Conservation (phyloP, 352 stramenopile species). For the Pythium sp. region DNA sequence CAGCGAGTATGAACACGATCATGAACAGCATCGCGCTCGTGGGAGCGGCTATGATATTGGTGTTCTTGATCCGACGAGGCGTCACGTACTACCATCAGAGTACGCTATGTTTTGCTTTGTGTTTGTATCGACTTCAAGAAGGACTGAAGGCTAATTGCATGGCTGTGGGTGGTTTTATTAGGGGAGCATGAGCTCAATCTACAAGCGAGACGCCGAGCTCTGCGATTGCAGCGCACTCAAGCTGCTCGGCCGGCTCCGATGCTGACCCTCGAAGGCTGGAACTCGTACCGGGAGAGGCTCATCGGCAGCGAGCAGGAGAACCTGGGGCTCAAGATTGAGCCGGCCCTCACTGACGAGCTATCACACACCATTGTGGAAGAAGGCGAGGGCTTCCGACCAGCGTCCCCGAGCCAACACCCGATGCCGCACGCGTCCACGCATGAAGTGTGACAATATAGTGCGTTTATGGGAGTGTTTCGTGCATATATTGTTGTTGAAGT, state of each 20-base stretch:
- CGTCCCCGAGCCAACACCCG: not conserved
- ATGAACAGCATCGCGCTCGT: not conserved
- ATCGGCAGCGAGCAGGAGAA: constrained; percentile 34
- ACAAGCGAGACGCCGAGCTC: constrained; percentile 3
- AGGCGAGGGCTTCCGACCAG: constrained; percentile 3
- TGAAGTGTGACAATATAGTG: not conserved
- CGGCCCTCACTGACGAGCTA: not conserved
- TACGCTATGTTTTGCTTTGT: not conserved
- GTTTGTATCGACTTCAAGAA: not conserved
- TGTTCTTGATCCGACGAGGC: not conserved
- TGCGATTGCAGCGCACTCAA: constrained; percentile 14
- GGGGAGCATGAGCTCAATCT: not conserved
- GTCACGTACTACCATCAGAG: not conserved
- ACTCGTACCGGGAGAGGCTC: constrained; percentile 43
- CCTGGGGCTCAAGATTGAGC: constrained; percentile 2
- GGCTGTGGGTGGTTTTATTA: not conserved
- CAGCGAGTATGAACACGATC: not conserved
- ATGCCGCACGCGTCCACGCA: not conserved
- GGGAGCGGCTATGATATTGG: not conserved
- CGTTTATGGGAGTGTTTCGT: too few relatives aligned
- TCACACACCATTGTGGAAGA: not conserved
- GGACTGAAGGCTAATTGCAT: not conserved
- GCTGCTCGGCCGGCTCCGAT: constrained; percentile 19
- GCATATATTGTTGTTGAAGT: too few relatives aligned
- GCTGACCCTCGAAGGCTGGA: constrained; percentile 45